These are phyloP conservation scores for Magnusiomyces paraingens DNA, from an alignment of 1,139 yeast genomes.

Conservation along the genomic window DNA sequence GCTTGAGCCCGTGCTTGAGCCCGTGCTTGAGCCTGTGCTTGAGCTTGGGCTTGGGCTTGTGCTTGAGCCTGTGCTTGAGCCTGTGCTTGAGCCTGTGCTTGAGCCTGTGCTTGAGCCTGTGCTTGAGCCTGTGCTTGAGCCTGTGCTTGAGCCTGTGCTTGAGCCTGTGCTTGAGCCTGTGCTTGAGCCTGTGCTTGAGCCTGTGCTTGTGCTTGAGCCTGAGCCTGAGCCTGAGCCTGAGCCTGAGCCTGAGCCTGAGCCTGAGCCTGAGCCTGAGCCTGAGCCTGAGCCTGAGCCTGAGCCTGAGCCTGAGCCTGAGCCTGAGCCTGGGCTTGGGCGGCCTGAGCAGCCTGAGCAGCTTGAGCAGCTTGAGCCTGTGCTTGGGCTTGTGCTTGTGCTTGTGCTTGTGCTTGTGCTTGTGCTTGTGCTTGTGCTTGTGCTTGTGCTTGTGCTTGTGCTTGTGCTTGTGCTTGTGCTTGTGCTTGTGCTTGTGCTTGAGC, in stretches of 20 bases:
- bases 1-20: not conserved
- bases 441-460: slow-evolving; percentile 4
- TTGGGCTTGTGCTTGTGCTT: slow-evolving; percentile 1
- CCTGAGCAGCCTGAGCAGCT: no score
- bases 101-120: not conserved
- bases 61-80: not conserved
- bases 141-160: not conserved
- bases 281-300: not conserved
- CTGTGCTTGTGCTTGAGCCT: not conserved
- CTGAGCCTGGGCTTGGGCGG: no score
- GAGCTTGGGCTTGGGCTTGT: not conserved
- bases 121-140: not conserved
- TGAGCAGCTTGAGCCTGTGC: slow-evolving; percentile 6
- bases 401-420: slow-evolving; percentile 7
- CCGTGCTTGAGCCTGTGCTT: not conserved
- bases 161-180: not conserved
- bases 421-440: slow-evolving; percentile 2
- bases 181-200: not conserved
- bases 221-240: slow-evolving; percentile 1
- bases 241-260: slow-evolving; percentile 4
- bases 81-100: not conserved
- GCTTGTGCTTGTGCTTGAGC: not conserved
- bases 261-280: not conserved
- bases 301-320: not conserved
- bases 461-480: slow-evolving; percentile 5